Base-by-base conservation (phyloP, 2,329 filamentous ascomycete species). In the Neofusicoccum sp. region DNA sequence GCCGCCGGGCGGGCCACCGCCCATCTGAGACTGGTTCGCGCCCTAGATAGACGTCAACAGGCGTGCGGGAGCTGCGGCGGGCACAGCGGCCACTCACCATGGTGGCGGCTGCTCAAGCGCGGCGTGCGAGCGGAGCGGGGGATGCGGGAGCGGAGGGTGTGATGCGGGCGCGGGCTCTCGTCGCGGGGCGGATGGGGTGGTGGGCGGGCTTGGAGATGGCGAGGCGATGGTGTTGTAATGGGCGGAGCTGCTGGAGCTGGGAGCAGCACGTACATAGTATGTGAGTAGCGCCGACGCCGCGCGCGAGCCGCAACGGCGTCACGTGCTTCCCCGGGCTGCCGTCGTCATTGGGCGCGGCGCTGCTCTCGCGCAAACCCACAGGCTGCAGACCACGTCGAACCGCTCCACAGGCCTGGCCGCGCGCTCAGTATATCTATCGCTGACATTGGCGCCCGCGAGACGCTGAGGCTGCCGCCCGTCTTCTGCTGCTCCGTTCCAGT, bases 21-120 rank as follows among this genome's bases (percentile, higher is more conserved):
- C 92, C 82, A 96, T 90, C 75, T 91, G 92, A 77, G 93, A 97
- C 78, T 96, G 90, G 71, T 89, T 89, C 80, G 92, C 89, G 84
- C 90, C 90, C 90, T 93, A 56, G 69, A 59, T 34, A 66, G 49
- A 37, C 29, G 56, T 77, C 65, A 77, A 70, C 66, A 83, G 74
- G 82, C 79, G 31, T 43, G 16, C 36, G 31, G 39, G 44, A 63
- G 61, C 61, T 63, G 50, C 34, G 50, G 16, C 39, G 52, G 50
- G 34, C 41, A 63, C 34, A 50, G 61, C 61, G 44, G 41, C 43
- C 22, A 56, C 61, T 36, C 45, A 64, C 62, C 62, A 64, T 64
- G 37, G 39, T 45, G 33, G 54, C 62, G 56, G 39, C 39, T 44
- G 28, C 31, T 52, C 56, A 37, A 29, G 45, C 14, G 56, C 50